Evolutionary conservation across 2,329 filamentous ascomycete species (phyloP), one percentile per base, ranked within the genome.

Genomic region (Teratosphaeria epicoccoides): DNA sequence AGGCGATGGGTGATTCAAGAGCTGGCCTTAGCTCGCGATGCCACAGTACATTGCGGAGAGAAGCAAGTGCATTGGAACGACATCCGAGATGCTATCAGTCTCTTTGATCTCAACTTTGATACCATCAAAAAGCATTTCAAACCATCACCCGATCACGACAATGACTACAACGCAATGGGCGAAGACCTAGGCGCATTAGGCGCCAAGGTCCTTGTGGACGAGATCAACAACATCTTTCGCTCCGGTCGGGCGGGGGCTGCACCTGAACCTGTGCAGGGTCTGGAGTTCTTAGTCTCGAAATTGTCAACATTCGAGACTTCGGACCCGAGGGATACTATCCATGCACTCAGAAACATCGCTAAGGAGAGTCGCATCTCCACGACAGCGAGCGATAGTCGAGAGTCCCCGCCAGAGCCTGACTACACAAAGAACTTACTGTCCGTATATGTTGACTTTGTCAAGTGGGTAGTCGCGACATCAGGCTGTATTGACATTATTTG

Each of bases 221-320:
- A 14, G 52, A 50, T 52, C n/a, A 50, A 52, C 28, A 56, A 60
- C 43, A 51, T 63, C 7, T 63, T 63, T 33, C 57, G 59, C 7
- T 62, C 60, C 47, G 46, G 53, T 6, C 50, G 59, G 5, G 50
- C 61, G 17, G 55, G 59, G 0, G 46, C 47, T 12, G 51, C 59
- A 7, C 51, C 55, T 9, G 60, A 59, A 24, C 51, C 54, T 10
- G 48, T 62, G 11, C 51, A 63, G 29, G 54, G 60, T 7, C 47
- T 64, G 1, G 62, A 64, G 46, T 53, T 50, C 9, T 37, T 64
- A 14, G 47, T 64, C 3, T 61, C 59, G 6, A 55, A 53, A 2
- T 24, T 59, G 40, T 49, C 49, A 11, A 24, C 43, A 14, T 58
- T 58, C 24, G 56, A 58, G 26, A 54, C 56, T n/a, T 43, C 46